Conservation (phyloP, 345 rosid species). For the Cochlearia excelsa region DNA sequence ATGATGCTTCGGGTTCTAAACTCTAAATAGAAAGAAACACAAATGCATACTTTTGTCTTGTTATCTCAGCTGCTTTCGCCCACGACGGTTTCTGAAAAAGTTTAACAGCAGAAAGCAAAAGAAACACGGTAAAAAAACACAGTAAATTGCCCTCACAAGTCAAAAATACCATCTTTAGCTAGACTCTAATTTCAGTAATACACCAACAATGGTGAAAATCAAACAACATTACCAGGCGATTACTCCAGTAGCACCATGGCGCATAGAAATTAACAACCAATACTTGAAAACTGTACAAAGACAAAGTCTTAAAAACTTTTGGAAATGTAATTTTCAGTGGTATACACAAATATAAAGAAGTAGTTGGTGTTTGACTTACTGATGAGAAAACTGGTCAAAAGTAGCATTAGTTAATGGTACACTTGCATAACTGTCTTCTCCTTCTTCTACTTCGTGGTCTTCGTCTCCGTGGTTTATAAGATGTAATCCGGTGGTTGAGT, state of each 20-base stretch:
- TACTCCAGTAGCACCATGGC: conserved; percentile 97
- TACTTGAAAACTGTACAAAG: conserved; percentile 62
- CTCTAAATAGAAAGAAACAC: conserved; percentile 2
- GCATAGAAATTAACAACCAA: conserved; percentile 87
- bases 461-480: conserved; percentile 85
- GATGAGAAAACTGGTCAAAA: conserved; percentile 66
- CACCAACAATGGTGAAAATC: background rate
- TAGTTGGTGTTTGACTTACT: conserved; percentile 44
- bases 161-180: background rate
- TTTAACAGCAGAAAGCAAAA: conserved; percentile 11
- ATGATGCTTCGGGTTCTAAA: background rate
- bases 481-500: conserved; percentile 52
- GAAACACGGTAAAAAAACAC: background rate
- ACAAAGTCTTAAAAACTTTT: background rate
- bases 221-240: conserved; percentile 63
- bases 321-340: background rate
- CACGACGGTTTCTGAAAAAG: conserved; percentile 85
- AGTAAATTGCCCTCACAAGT: background rate
- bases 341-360: conserved; percentile 11
- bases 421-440: conserved; percentile 39
- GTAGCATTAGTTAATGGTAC: conserved; percentile 45
- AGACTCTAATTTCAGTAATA: background rate
- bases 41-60: conserved; percentile 61
- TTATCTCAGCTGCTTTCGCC: conserved; percentile 80
- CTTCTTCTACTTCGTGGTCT: conserved; percentile 41